Conservation (phyloP, 768 basidiomycete species). For the Dacryopinax spathularia region DNA sequence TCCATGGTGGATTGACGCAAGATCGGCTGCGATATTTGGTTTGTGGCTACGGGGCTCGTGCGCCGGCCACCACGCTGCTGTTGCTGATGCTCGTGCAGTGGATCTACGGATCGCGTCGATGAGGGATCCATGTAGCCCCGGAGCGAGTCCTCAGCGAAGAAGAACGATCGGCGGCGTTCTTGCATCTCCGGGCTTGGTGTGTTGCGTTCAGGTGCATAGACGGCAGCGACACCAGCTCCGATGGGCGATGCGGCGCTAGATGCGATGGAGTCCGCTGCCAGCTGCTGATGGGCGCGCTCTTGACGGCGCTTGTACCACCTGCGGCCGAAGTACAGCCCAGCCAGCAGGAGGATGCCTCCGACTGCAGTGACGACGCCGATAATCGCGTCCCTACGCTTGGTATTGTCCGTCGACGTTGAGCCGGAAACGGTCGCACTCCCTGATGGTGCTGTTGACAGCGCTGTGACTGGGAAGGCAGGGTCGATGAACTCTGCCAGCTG, state of each 20-base stretch:
- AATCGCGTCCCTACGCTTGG: slow-evolving; percentile 63
- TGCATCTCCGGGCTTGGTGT: slow-evolving; percentile 7
- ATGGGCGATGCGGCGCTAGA: background rate
- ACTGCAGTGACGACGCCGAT: slow-evolving; percentile 80
- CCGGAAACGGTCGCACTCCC: slow-evolving; percentile 15
- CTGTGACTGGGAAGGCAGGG: slow-evolving; percentile 44
- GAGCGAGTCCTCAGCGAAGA: slow-evolving; percentile 74
- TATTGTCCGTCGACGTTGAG: slow-evolving; percentile 13
- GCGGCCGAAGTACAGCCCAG: slow-evolving; percentile 57
- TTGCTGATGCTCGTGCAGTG: slow-evolving; percentile 28
- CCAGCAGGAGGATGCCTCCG: slow-evolving; percentile 60
- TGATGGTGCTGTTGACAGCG: slow-evolving; percentile 20
- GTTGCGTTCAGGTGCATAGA: background rate
- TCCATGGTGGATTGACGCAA: slow-evolving; percentile 73
- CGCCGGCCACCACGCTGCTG: slow-evolving; percentile 36
- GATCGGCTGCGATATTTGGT: slow-evolving; percentile 57
- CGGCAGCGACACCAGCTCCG: background rate
- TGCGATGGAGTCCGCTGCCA: slow-evolving; percentile 28
- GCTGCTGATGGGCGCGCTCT: slow-evolving; percentile 54
- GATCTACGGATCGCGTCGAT: slow-evolving; percentile 15
- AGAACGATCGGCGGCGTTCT: slow-evolving; percentile 40
- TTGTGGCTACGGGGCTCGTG: slow-evolving; percentile 32
- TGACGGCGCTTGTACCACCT: slow-evolving; percentile 52
- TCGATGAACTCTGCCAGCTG: slow-evolving; percentile 56
- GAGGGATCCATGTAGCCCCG: slow-evolving; percentile 37